A percentile compares a stretch with the other conserved stretches of the same genome.
phyloP scores from a whole-genome alignment of 2,329 filamentous ascomycete genomes.

The Magnaporthiopsis incrustans region DNA sequence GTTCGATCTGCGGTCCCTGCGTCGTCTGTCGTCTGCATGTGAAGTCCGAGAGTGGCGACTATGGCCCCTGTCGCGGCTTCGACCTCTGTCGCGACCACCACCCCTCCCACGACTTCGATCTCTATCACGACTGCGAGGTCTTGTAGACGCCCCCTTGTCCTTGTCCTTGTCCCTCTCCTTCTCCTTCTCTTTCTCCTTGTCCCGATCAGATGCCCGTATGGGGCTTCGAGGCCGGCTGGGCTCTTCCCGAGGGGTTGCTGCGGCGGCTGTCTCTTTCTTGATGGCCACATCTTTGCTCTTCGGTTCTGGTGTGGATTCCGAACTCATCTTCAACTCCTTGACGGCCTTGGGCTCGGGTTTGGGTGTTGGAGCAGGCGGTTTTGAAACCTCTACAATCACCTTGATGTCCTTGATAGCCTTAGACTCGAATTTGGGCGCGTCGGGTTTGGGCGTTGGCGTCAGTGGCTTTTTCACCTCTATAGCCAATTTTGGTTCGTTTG shows the following conservation, averaged over 20 bases:
- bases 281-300: slow-evolving; percentile 18
- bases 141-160: not conserved
- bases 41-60: slow-evolving; percentile 17
- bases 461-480: not conserved
- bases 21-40: slow-evolving; percentile 18
- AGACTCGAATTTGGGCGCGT: not conserved
- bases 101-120: slow-evolving; percentile 27
- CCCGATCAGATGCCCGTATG: slow-evolving; percentile 20
- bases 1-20: slow-evolving; percentile 9
- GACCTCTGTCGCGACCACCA: slow-evolving; percentile 19
- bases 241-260: slow-evolving; percentile 20
- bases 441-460: too few species aligned
- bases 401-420: not conserved
- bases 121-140: slow-evolving; percentile 20
- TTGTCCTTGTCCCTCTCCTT: slow-evolving; percentile 18
- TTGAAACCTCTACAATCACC: not conserved
- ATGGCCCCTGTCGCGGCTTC: slow-evolving; percentile 14
- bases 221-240: slow-evolving; percentile 21
- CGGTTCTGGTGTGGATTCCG: slow-evolving; percentile 14
- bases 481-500: slow-evolving; percentile 17
- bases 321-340: slow-evolving; percentile 17
- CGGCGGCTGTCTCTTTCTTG: slow-evolving; percentile 15
- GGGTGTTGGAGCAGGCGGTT: slow-evolving; percentile 1
- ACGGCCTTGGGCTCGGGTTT: slow-evolving; percentile 4
- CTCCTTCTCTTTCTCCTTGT: slow-evolving; percentile 17